Base-by-base conservation (phyloP, 805 yeast genomes). In the Yarrowia osloensis region DNA sequence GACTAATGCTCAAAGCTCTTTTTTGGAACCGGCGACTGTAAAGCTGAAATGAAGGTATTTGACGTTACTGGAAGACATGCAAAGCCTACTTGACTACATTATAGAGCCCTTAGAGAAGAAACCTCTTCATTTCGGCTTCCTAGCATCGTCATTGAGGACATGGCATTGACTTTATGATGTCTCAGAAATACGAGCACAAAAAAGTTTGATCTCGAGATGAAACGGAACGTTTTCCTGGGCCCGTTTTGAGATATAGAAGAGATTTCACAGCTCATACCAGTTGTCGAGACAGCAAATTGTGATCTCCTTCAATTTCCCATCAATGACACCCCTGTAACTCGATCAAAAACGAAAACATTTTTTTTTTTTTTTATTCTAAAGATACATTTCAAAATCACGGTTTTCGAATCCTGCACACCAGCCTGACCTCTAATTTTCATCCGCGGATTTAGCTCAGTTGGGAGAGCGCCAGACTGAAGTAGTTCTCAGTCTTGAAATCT, bases 401-500 rank as follows among this genome's bases (percentile, higher is more conserved):
- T 44, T 44, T 44, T 24, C 31, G 11, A 13, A 17, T 13, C 4
- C 5, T 15, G 19, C n/a, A 44, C 2, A 17, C 6, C 4, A 12
- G 4, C 8, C 22, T 12, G 2, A 7, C n/a, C 19, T 44, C 3
- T 3, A 29, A 29, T 4, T 49, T 29, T 31, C 57, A 50, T 13
- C 39, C 7, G 69, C 67, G 68, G 67, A 65, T 67, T 74, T 74
- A 74, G 76, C 76, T 74, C 76, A 74, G 76, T 74, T 74, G 76
- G 76, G 76, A 74, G 76, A 74, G 84, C 78, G 68, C 76, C 78
- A 35, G 81, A 77, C 67, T 82, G 75, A 72, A 76, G 67, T 59
- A 54, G 26, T 54, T 54, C 62, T 54, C 62, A 54, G 62, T 54
- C 62, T 54, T 24, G 65, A 42, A 67, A 85, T 85, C 88, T 86